These are phyloP conservation scores for Neofusicoccum sp. DNA, from an alignment of 2,329 filamentous ascomycete genomes.

Conservation along the genomic window DNA sequence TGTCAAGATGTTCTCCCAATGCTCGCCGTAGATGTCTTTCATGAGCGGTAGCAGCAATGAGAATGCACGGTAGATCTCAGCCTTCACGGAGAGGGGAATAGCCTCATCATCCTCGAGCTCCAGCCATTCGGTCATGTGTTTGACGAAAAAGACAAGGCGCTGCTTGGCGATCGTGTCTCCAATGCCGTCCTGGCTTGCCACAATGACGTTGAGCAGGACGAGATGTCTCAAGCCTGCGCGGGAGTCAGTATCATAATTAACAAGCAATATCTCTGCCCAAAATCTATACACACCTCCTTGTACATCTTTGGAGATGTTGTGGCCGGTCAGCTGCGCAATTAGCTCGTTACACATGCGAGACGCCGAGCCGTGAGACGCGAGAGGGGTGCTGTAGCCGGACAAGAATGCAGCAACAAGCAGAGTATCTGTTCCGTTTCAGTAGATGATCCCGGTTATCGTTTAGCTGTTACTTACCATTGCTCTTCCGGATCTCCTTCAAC, in stretches of 20 bases:
- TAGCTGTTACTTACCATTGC: not conserved
- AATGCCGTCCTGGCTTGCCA: slow-evolving; percentile 49
- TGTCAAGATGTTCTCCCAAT: slow-evolving; percentile 64
- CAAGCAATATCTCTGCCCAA: slow-evolving; percentile 17
- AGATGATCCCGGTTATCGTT: not conserved
- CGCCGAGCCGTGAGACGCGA: slow-evolving; percentile 48
- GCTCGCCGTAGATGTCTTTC: slow-evolving; percentile 78
- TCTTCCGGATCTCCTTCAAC: slow-evolving; percentile 31
- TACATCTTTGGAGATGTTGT: slow-evolving; percentile 45
- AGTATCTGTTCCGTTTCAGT: slow-evolving; percentile 33
- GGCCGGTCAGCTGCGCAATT: slow-evolving; percentile 57
- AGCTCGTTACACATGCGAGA: slow-evolving; percentile 59
- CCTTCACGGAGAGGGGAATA: slow-evolving; percentile 53
- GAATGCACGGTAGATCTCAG: slow-evolving; percentile 54
- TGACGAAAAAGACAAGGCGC: slow-evolving; percentile 77
- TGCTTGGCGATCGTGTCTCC: slow-evolving; percentile 55
- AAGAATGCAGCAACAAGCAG: slow-evolving; percentile 51
- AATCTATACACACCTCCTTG: slow-evolving; percentile 37
- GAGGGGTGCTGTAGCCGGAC: slow-evolving; percentile 47
- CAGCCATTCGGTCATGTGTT: slow-evolving; percentile 72
- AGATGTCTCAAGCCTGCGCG: slow-evolving; percentile 48
- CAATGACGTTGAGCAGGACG: slow-evolving; percentile 54
- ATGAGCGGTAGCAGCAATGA: slow-evolving; percentile 67
- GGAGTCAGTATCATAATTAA: not conserved
- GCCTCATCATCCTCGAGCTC: slow-evolving; percentile 48